Conservation (phyloP, 2,329 filamentous ascomycete species). For the Penicillium sp. region DNA sequence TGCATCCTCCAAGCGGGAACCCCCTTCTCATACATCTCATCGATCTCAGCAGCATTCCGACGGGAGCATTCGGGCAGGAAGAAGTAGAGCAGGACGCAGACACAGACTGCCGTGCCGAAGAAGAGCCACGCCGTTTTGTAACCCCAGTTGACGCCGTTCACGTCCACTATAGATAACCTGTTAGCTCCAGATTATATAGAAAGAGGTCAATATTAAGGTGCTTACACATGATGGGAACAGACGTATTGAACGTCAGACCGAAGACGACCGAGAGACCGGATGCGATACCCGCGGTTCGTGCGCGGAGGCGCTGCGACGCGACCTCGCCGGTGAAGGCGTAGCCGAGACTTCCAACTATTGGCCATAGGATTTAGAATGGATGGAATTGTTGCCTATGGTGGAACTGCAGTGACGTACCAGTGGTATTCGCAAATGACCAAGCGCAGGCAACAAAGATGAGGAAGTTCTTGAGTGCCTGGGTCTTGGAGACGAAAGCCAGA, state of each 20-base stretch:
- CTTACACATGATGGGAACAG: not conserved
- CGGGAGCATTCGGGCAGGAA: conserved; percentile 1
- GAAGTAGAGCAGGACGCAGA: not conserved
- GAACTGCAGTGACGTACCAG: not conserved
- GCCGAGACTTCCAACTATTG: not conserved
- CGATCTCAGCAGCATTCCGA: not conserved
- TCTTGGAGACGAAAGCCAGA: not conserved
- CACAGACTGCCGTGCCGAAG: not conserved
- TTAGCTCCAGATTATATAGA: too few species aligned
- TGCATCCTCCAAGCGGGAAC: conserved; percentile 1
- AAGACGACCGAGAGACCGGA: not conserved
- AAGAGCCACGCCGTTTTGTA: conserved; percentile 4
- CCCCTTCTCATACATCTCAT: conserved; percentile 1
- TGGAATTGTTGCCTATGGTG: too few species aligned
- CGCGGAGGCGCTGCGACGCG: not conserved
- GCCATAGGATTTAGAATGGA: too few species aligned
- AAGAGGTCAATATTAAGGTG: too few species aligned
- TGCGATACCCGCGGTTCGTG: not conserved
- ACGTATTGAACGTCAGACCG: not conserved
- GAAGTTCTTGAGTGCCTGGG: not conserved
- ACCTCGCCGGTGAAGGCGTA: not conserved
- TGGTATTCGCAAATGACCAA: conserved; percentile 1
- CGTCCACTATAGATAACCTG: not conserved
- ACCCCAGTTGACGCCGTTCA: not conserved
- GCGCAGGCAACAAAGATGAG: not conserved